Evolutionary conservation across 306 rosid species (phyloP).

Genomic region (Hylodesmum podocarpum): DNA sequence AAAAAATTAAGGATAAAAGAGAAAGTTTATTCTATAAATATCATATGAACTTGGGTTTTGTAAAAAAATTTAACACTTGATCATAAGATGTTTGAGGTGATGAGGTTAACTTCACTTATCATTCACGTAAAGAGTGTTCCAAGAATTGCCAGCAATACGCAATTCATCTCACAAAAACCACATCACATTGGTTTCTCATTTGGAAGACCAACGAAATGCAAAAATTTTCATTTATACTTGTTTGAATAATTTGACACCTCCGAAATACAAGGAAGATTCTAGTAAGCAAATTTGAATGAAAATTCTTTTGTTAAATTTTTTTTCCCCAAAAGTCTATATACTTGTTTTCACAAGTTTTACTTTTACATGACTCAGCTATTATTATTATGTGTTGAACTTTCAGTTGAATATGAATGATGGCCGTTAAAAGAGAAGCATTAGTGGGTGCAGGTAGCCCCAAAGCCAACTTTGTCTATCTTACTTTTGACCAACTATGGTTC

Average conservation of each 20-base stretch:
- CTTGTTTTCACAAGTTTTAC: not conserved
- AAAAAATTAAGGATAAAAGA: too few species aligned
- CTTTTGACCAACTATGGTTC: constrained; percentile 42
- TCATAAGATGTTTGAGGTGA: constrained; percentile 17
- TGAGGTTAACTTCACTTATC: constrained; percentile 50
- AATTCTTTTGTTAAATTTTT: not conserved
- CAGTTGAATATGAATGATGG: constrained; percentile 22
- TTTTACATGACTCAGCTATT: not conserved
- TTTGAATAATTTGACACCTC: not conserved
- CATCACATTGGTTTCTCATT: constrained; percentile 9
- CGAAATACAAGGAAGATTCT: not conserved
- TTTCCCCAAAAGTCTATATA: not conserved
- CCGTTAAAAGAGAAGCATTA: constrained; percentile 34
- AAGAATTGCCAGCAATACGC: constrained; percentile 35
- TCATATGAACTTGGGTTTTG: too few species aligned
- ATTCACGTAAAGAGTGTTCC: constrained; percentile 52
- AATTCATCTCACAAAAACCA: constrained; percentile 37
- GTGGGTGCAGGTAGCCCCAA: constrained; percentile 45
- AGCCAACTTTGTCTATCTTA: constrained; percentile 29
- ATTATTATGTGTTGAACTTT: not conserved
- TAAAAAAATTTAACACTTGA: not conserved
- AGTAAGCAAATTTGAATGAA: not conserved
- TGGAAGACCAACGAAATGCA: not conserved
- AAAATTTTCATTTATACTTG: constrained; percentile 8
- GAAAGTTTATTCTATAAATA: not conserved